These are phyloP conservation scores for Aspergillus leporis DNA, from an alignment of 495 filamentous ascomycete genomes.

Conservation along the genomic window DNA sequence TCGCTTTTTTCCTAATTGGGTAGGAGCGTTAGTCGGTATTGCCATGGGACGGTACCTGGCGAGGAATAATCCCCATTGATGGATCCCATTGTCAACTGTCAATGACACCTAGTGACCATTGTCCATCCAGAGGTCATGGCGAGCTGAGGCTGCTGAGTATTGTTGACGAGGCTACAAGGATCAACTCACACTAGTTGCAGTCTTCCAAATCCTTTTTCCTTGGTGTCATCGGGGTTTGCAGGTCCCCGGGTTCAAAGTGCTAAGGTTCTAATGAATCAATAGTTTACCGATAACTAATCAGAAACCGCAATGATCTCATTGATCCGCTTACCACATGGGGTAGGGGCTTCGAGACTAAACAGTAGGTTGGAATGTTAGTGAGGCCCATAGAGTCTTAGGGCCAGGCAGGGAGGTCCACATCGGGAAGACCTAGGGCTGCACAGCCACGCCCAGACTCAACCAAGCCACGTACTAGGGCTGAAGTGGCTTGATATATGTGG, in stretches of 20 bases:
- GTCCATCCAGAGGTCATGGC: not conserved
- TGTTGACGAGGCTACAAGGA: not conserved
- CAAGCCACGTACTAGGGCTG: slow-evolving; percentile 17
- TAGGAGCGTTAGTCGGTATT: not conserved
- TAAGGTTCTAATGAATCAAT: not conserved
- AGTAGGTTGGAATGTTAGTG: not conserved
- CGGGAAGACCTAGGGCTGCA: slow-evolving; percentile 11
- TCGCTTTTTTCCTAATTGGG: not conserved
- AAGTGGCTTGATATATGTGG: slow-evolving; percentile 22
- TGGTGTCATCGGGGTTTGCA: slow-evolving; percentile 19
- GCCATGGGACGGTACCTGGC: not conserved
- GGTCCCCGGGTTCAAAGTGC: slow-evolving; percentile 17
- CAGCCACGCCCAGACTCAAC: slow-evolving; percentile 21
- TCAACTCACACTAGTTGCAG: slow-evolving; percentile 13
- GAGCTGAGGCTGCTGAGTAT: slow-evolving; percentile 6
- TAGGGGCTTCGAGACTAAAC: slow-evolving; percentile 1
- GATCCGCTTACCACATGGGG: not conserved
- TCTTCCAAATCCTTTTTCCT: slow-evolving; percentile 21
- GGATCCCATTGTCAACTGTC: slow-evolving; percentile 4
- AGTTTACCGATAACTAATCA: not conserved
- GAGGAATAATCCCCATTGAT: not conserved
- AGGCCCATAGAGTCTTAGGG: not conserved
- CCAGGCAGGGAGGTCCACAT: slow-evolving; percentile 5
- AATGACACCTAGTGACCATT: not conserved
- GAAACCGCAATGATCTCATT: slow-evolving; percentile 2